These are phyloP conservation scores for Aurantiochytrium sp. DNA, from an alignment of 108 stramenopile genomes.

Conservation along the genomic window DNA sequence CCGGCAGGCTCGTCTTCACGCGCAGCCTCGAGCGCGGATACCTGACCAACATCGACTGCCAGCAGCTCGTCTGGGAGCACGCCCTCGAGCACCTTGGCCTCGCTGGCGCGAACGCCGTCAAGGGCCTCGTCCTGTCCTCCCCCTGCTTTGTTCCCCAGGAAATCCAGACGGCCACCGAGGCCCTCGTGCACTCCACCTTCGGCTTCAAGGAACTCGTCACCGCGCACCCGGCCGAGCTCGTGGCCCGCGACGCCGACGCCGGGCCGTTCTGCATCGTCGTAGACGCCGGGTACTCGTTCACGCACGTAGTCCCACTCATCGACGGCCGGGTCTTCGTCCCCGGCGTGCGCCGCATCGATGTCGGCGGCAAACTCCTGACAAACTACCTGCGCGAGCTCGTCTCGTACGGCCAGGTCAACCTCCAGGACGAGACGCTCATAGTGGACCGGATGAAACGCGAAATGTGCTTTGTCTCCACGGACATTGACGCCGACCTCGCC, in stretches of 20 bases:
- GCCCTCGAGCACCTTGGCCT: background rate
- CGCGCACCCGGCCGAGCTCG: background rate
- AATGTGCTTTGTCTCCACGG: constrained; percentile 40
- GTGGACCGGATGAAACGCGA: constrained; percentile 37
- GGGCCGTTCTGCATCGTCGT: constrained; percentile 43
- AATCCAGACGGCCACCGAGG: background rate
- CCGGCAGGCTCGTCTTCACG: background rate
- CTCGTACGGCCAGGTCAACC: constrained; percentile 56
- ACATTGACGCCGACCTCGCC: constrained; percentile 41
- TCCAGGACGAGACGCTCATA: constrained; percentile 55
- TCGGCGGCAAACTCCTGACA: constrained; percentile 61
- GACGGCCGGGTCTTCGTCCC: constrained; percentile 17
- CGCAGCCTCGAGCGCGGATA: background rate
- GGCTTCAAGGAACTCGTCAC: background rate
- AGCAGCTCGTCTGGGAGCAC: background rate
- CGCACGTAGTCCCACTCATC: constrained; percentile 45
- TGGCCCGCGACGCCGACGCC: background rate
- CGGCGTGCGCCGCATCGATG: constrained; percentile 47
- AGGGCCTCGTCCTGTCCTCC: background rate
- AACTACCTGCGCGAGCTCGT: constrained; percentile 57
- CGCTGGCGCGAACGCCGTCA: background rate
- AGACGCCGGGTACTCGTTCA: constrained; percentile 53
- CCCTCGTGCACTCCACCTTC: background rate
- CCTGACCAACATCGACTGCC: background rate
- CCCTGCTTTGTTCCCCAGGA: background rate